Percentiles rank a stretch among this genome's conserved stretches.
Conservation (phyloP, 805 yeast genomes). For the Jamesozyma lodderae region DNA sequence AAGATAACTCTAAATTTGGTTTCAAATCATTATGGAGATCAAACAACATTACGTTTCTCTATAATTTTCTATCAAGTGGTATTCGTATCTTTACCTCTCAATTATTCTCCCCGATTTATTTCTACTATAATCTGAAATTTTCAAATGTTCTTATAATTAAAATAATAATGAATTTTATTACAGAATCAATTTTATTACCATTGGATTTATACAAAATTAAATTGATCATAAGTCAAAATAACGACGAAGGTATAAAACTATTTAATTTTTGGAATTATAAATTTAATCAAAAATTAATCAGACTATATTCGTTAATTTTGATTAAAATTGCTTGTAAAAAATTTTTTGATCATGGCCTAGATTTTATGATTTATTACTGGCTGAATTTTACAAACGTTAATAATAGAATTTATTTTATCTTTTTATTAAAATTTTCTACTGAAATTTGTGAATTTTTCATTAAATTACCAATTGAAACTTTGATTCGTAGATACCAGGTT, state of each 20-base stretch:
- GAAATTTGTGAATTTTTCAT: constrained; percentile 61
- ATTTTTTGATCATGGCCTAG: constrained; percentile 7
- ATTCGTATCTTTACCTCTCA: background rate
- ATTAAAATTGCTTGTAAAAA: constrained; percentile 3
- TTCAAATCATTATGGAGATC: constrained; percentile 66
- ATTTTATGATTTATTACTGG: constrained; percentile 7
- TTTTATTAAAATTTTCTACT: constrained; percentile 46
- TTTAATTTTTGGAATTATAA: constrained; percentile 3
- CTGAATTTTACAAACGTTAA: constrained; percentile 4
- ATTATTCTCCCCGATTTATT: constrained; percentile 4
- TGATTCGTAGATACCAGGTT: constrained; percentile 77
- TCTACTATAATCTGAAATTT: constrained; percentile 3
- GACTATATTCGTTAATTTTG: constrained; percentile 1
- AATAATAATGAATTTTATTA: constrained; percentile 58
- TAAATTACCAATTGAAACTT: constrained; percentile 79
- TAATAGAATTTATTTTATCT: constrained; percentile 3
- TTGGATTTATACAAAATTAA: constrained; percentile 72
- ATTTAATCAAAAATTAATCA: constrained; percentile 1
- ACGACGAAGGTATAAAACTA: background rate
- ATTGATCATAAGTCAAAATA: constrained; percentile 47
- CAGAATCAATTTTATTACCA: constrained; percentile 70
- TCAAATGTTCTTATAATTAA: constrained; percentile 36
- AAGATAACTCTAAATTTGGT: constrained; percentile 51
- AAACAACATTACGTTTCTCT: constrained; percentile 68
- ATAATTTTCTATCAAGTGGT: constrained; percentile 44